Percentiles rank a stretch among this genome's conserved stretches.
Conservation (phyloP, 2,329 filamentous ascomycete species). For the Pestalotiopsis sp. region DNA sequence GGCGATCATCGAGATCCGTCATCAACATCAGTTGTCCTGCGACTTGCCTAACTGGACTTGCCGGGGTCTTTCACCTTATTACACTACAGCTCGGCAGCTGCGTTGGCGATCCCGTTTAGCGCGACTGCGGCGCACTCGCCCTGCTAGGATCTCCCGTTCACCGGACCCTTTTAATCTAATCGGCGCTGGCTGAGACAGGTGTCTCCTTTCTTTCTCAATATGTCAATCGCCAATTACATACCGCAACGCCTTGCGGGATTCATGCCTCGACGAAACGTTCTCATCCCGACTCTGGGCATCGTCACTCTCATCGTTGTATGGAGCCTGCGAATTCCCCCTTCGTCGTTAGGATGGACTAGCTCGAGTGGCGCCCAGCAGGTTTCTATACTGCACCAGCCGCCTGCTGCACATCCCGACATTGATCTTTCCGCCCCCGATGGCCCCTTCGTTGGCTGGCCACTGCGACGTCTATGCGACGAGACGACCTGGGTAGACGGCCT, state of each 20-base stretch:
- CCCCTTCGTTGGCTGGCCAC: conserved; percentile 49
- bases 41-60: neutral
- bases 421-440: conserved; percentile 42
- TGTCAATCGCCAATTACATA: conserved; percentile 30
- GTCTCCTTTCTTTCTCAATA: conserved; percentile 20
- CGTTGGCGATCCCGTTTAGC: conserved; percentile 6
- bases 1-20: neutral
- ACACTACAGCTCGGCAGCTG: neutral
- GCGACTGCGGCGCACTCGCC: neutral
- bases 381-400: conserved; percentile 4
- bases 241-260: conserved; percentile 28
- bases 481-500: conserved; percentile 43
- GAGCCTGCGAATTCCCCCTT: conserved; percentile 27
- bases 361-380: conserved; percentile 17
- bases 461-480: conserved; percentile 47
- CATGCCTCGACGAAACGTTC: conserved; percentile 34
- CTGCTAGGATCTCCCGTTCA: neutral
- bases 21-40: neutral
- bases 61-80: neutral
- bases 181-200: neutral
- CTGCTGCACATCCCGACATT: conserved; percentile 22
- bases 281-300: conserved; percentile 12
- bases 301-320: conserved; percentile 18
- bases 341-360: conserved; percentile 24
- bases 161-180: neutral